Evolutionary conservation across 1,139 yeast genomes (phyloP).

Genomic region (Sugiyamaella sp.): DNA sequence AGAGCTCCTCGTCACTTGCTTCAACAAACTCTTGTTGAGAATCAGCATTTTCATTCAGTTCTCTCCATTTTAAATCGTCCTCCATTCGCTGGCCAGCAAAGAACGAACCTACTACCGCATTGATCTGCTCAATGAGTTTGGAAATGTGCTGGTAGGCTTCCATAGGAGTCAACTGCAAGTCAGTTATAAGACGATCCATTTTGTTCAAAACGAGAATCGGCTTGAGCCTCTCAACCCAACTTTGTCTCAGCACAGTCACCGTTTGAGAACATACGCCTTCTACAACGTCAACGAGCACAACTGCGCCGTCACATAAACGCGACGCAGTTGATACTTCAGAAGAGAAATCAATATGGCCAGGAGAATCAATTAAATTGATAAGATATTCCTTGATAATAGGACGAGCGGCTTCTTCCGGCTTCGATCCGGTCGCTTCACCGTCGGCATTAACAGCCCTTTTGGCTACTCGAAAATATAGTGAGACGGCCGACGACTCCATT

Average conservation of each 20-base stretch:
- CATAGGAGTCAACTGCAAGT: slow-evolving; percentile 75
- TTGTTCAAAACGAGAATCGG: slow-evolving; percentile 93
- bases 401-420: slow-evolving; percentile 36
- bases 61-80: slow-evolving; percentile 84
- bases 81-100: slow-evolving; percentile 94
- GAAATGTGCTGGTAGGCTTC: slow-evolving; percentile 86
- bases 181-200: slow-evolving; percentile 82
- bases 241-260: slow-evolving; percentile 89
- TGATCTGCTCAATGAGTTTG: slow-evolving; percentile 86
- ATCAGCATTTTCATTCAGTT: slow-evolving; percentile 49
- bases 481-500: slow-evolving; percentile 94
- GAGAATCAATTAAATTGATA: slow-evolving; percentile 93
- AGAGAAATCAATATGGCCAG: slow-evolving; percentile 97
- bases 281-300: slow-evolving; percentile 91
- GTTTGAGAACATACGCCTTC: slow-evolving; percentile 99
- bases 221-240: slow-evolving; percentile 90
- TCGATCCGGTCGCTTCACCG: slow-evolving; percentile 32
- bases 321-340: slow-evolving; percentile 97
- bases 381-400: slow-evolving; percentile 70
- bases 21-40: slow-evolving; percentile 59
- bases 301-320: slow-evolving; percentile 94
- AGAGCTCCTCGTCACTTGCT: slow-evolving; percentile 77
- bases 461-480: slow-evolving; percentile 64
- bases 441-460: slow-evolving; percentile 29
- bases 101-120: slow-evolving; percentile 91